phyloP scores from a whole-genome alignment of 1,284 basidiomycete genomes.

The Polyporus tsugae region DNA sequence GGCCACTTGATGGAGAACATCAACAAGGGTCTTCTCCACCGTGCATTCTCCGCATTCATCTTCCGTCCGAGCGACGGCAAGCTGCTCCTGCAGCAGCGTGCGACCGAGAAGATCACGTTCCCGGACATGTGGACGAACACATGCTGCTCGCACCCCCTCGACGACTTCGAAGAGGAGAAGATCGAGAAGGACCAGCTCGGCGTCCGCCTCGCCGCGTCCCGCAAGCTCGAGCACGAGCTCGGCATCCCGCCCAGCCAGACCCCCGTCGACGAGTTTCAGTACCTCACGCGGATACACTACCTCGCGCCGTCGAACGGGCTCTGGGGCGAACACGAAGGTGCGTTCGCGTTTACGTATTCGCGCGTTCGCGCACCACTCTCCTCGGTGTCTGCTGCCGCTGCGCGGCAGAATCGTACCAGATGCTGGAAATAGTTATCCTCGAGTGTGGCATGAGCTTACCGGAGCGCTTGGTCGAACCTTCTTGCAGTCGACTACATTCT shows the following conservation, averaged over 20 bases:
- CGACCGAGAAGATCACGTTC: slow-evolving; percentile 99
- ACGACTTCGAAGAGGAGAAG: slow-evolving; percentile 88
- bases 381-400: background rate
- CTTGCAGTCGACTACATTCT: slow-evolving; percentile 97
- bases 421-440: background rate
- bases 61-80: slow-evolving; percentile 95
- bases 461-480: slow-evolving; percentile 17
- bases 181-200: slow-evolving; percentile 85
- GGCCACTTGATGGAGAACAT: slow-evolving; percentile 99
- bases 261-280: slow-evolving; percentile 90
- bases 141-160: slow-evolving; percentile 97
- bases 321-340: slow-evolving; percentile 99
- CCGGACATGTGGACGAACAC: slow-evolving; percentile 99
- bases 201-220: slow-evolving; percentile 88
- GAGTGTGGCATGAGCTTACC: slow-evolving; percentile 8
- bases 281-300: slow-evolving; percentile 97
- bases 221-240: slow-evolving; percentile 97
- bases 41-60: slow-evolving; percentile 97
- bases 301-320: slow-evolving; percentile 91
- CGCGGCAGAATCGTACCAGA: slow-evolving; percentile 8
- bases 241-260: slow-evolving; percentile 88
- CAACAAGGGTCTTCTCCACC: slow-evolving; percentile 92
- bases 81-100: slow-evolving; percentile 95
- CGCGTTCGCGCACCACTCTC: background rate
- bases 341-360: slow-evolving; percentile 35